Conservation (phyloP, 1,284 basidiomycete genomes). For the Rhodotorula sp. region DNA sequence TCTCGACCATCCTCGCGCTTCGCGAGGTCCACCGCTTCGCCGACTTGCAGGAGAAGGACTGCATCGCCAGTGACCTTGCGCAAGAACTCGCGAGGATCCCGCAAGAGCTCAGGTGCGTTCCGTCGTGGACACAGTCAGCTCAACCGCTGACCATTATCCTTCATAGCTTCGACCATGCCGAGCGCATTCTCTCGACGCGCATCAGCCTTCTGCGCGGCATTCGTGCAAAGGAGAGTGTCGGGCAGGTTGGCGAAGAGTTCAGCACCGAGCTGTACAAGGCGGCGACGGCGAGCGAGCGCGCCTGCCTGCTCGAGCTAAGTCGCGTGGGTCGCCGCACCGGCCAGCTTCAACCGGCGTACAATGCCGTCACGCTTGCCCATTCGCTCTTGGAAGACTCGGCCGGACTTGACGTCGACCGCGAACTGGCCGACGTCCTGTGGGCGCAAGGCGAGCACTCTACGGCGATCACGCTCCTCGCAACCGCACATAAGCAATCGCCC, state of each 20-base stretch:
- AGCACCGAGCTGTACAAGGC: conserved; percentile 59
- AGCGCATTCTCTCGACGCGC: conserved; percentile 77
- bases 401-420: conserved; percentile 64
- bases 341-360: conserved; percentile 78
- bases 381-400: conserved; percentile 57
- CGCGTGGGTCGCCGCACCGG: conserved; percentile 69
- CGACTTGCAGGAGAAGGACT: conserved; percentile 1
- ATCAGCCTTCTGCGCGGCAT: conserved; percentile 74
- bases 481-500: conserved; percentile 2
- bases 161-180: conserved; percentile 71
- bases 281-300: conserved; percentile 66
- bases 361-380: conserved; percentile 76
- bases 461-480: conserved; percentile 62
- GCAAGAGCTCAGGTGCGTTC: conserved; percentile 3
- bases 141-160: background rate
- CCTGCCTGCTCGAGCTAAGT: conserved; percentile 72
- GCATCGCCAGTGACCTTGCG: background rate
- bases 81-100: background rate
- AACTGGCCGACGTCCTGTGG: conserved; percentile 91
- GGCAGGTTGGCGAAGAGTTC: conserved; percentile 69
- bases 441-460: conserved; percentile 76
- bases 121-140: background rate
- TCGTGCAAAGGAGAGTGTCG: conserved; percentile 64
- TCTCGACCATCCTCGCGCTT: conserved; percentile 73
- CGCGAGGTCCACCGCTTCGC: conserved; percentile 65